Evolutionary conservation across 2,329 filamentous ascomycete genomes (phyloP), one percentile per base, ranked within the genome.

Genomic region (Phialophora chinensis): DNA sequence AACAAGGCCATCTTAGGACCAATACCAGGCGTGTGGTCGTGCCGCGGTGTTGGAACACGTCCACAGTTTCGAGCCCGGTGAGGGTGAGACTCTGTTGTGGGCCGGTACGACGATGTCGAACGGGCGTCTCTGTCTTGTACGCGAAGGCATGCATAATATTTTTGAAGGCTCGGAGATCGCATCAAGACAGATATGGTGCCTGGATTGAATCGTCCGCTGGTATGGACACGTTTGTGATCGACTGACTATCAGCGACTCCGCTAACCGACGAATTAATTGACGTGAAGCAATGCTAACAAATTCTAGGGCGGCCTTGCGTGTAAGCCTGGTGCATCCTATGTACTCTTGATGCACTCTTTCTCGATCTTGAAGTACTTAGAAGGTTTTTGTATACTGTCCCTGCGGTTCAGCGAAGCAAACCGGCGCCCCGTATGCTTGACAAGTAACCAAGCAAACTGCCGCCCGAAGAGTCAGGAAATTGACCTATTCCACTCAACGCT

Each of bases 121-220:
- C 17, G 29, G 27, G 6, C 58, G 42, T 25, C 27, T 53, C 44
- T 31, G 27, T 52, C 42, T 60, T 23, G 27, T 52, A n/a, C 47
- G 20, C 11, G n/a, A 25, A 10, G 44, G 42, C 7, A 50, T 52
- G 27, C 44, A 60, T 50, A 23, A 33, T 27, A 14, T 52, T 8
- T 60, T 52, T 20, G 58, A 52, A 52, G 42, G 20, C 12, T 14
- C 25, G 5, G 58, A 60, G 17, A 35, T 60, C 6, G n/a, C 27
- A 27, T 20, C 44, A 17, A 33, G 27, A 35, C 29, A 60, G 25
- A 52, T 29, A 17, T 52, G 58, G 20, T 60, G 58, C 29, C 33
- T 60, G 25, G 44, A 60, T 27, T 60, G 58, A 50, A 23, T 11
- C 23, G 10, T n/a, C 44, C 25, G 14, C 38, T 14, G 49, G 38